Evolutionary conservation across 164 flowering plant genomes (phyloP).

Genomic region (Macadamia integrifolia): DNA sequence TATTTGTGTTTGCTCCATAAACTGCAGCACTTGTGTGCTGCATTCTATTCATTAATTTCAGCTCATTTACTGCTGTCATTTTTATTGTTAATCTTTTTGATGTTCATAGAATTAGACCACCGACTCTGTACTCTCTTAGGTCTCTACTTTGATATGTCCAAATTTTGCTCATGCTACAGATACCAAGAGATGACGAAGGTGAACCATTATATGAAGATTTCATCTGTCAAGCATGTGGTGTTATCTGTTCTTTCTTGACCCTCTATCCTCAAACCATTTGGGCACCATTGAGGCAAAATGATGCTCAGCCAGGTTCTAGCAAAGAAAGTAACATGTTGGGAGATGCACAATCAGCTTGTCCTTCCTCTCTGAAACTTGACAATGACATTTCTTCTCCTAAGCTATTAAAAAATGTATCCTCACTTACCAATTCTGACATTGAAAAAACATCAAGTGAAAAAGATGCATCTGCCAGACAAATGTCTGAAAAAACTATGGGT

Average conservation of each 20-base stretch:
- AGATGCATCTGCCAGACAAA: conserved; percentile 23
- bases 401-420: conserved; percentile 10
- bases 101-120: too few species aligned
- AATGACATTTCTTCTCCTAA: not conserved
- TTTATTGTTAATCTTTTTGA: too few species aligned
- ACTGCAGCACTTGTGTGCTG: too few species aligned
- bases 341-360: conserved; percentile 11
- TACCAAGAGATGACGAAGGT: conserved; percentile 94
- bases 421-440: conserved; percentile 11
- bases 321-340: conserved; percentile 36
- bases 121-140: not conserved
- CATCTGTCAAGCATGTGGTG: conserved; percentile 69
- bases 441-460: conserved; percentile 17
- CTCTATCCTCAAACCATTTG: conserved; percentile 56
- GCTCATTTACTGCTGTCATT: too few species aligned
- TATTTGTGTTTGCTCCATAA: too few species aligned
- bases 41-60: too few species aligned
- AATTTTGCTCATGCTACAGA: conserved; percentile 31
- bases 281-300: conserved; percentile 32
- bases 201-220: conserved; percentile 89
- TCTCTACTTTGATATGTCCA: not conserved
- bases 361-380: not conserved
- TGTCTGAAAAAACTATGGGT: conserved; percentile 18
- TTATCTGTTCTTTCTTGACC: conserved; percentile 55
- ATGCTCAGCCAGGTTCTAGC: conserved; percentile 14